Evolutionary conservation across 257 asterid genomes (phyloP).

Genomic region (Jaltomata sinuosa): DNA sequence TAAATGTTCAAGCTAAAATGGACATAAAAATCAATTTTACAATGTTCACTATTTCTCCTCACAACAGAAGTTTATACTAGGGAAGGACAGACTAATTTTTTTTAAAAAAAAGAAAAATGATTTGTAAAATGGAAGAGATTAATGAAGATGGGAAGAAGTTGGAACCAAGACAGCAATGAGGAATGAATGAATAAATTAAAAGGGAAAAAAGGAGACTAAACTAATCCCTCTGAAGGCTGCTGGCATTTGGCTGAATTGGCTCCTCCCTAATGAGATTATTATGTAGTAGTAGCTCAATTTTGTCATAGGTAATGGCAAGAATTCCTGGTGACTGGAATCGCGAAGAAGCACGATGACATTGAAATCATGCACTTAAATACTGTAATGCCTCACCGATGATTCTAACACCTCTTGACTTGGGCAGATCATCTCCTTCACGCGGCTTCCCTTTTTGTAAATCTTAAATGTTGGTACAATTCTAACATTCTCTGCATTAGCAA

Average conservation of each 20-base stretch:
- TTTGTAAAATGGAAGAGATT: constrained; percentile 1
- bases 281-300: constrained; percentile 22
- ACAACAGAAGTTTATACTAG: constrained; percentile 11
- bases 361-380: constrained; percentile 17
- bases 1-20: constrained; percentile 15
- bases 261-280: constrained; percentile 43
- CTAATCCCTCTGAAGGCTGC: constrained; percentile 29
- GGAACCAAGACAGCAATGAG: constrained; percentile 21
- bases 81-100: constrained; percentile 10
- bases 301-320: constrained; percentile 23
- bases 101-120: constrained; percentile 4
- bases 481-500: constrained; percentile 63
- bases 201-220: constrained; percentile 29
- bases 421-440: constrained; percentile 74
- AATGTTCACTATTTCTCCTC: constrained; percentile 30
- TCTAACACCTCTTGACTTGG: constrained; percentile 80
- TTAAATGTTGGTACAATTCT: constrained; percentile 69
- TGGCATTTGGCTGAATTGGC: constrained; percentile 37
- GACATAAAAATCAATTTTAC: constrained; percentile 21
- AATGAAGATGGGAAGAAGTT: constrained; percentile 7
- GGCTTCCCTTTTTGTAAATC: constrained; percentile 52
- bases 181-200: constrained; percentile 62
- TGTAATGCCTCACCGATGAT: constrained; percentile 75
- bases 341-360: constrained; percentile 4
- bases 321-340: constrained; percentile 7